A percentile compares a stretch with the other conserved stretches of the same genome.
These are phyloP conservation scores for Extremus antarcticus DNA, from an alignment of 495 filamentous ascomycete genomes.

Conservation along the genomic window DNA sequence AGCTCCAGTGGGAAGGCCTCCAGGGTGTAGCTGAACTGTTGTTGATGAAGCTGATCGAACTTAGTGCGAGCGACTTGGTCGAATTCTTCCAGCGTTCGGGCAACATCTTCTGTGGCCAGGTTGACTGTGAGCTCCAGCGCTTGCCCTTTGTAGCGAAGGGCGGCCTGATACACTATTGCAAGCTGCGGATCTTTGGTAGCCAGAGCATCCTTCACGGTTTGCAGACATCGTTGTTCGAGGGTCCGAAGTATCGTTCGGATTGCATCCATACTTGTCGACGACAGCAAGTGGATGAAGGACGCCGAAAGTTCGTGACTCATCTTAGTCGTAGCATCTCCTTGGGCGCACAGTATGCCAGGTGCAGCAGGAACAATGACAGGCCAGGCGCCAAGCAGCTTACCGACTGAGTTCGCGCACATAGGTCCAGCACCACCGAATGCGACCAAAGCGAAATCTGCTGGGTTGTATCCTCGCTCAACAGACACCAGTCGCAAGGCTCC, in stretches of 20 bases:
- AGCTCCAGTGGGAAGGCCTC: constrained; percentile 35
- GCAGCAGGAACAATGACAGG: constrained; percentile 43
- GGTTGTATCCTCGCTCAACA: constrained; percentile 43
- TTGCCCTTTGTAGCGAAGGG: constrained; percentile 41
- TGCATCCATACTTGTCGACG: constrained; percentile 23
- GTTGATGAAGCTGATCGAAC: constrained; percentile 36
- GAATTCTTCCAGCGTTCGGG: constrained; percentile 17
- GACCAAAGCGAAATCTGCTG: constrained; percentile 42
- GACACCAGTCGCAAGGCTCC: constrained; percentile 41
- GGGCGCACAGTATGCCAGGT: constrained; percentile 41
- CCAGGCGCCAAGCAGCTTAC: constrained; percentile 39
- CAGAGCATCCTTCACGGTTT: constrained; percentile 20
- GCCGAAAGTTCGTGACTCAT: constrained; percentile 37
- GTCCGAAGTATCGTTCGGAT: constrained; percentile 22
- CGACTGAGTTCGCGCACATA: constrained; percentile 39
- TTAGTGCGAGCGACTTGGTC: constrained; percentile 26
- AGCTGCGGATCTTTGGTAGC: constrained; percentile 21
- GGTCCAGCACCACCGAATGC: constrained; percentile 44
- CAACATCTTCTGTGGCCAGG: constrained; percentile 26
- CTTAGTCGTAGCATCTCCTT: constrained; percentile 40
- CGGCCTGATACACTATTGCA: constrained; percentile 33
- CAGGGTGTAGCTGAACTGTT: constrained; percentile 39
- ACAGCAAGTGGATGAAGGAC: constrained; percentile 34
- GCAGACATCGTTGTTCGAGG: constrained; percentile 19
- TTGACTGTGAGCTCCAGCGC: constrained; percentile 38